These are phyloP conservation scores for Colletotrichum sp. DNA, from an alignment of 2,329 filamentous ascomycete genomes.

Conservation along the genomic window DNA sequence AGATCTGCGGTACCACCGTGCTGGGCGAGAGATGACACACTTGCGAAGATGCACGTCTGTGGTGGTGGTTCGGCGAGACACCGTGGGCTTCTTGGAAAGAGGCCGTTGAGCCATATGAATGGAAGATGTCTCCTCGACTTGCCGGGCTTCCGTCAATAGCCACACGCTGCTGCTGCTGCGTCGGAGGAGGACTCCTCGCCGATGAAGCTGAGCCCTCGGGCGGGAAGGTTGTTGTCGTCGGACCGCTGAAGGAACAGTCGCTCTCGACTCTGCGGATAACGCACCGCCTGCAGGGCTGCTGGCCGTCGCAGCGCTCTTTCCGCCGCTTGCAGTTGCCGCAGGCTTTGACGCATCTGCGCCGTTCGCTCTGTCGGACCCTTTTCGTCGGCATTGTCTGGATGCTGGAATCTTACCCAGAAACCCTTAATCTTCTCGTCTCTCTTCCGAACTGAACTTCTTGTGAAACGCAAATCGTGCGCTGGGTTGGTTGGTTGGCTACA, in stretches of 20 bases:
- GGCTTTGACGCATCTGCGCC: slow-evolving; percentile 29
- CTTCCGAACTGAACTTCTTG: background rate
- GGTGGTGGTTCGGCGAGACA: background rate
- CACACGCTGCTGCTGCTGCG: background rate
- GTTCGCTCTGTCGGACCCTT: slow-evolving; percentile 24
- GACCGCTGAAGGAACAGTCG: slow-evolving; percentile 24
- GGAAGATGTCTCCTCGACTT: background rate
- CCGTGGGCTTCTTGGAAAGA: background rate
- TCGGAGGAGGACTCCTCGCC: background rate
- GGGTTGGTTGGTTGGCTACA: background rate
- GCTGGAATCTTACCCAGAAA: background rate
- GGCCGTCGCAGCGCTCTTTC: slow-evolving; percentile 33
- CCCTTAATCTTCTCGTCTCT: background rate
- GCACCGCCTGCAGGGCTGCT: slow-evolving; percentile 29
- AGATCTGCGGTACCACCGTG: slow-evolving; percentile 25
- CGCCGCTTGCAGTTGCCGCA: slow-evolving; percentile 31
- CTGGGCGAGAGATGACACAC: slow-evolving; percentile 5
- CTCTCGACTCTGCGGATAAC: slow-evolving; percentile 23
- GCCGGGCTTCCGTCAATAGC: background rate
- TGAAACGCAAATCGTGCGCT: background rate
- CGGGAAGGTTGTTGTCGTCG: background rate
- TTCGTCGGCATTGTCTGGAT: slow-evolving; percentile 23
- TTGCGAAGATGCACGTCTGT: background rate
- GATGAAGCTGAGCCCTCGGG: background rate
- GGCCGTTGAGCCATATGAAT: background rate